Conservation (phyloP, 805 yeast species). For the Saturnispora sekii region DNA sequence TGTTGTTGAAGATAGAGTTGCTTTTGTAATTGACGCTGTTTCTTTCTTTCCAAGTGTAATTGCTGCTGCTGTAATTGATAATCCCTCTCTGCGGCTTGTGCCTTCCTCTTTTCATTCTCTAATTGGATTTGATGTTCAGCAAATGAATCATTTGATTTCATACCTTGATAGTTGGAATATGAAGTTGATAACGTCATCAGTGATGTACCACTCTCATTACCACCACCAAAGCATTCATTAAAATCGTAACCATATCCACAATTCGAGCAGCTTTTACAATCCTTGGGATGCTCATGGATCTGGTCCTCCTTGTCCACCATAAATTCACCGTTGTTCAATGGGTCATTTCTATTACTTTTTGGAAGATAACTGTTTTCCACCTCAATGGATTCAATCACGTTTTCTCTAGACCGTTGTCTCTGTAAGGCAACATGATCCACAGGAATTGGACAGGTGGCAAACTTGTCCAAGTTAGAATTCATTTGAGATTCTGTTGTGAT, state of each 20-base stretch:
- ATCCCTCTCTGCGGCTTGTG: constrained; percentile 4
- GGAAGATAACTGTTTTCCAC: constrained; percentile 24
- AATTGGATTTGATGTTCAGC: constrained; percentile 6
- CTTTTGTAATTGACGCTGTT: constrained; percentile 7
- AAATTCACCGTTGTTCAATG: constrained; percentile 6
- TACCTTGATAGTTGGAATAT: constrained; percentile 1
- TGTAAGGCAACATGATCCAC: constrained; percentile 27
- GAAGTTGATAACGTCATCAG: constrained; percentile 5
- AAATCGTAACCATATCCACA: constrained; percentile 21
- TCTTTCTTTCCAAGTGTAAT: constrained; percentile 7
- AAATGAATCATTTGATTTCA: neutral
- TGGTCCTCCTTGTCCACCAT: constrained; percentile 1
- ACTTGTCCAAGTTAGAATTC: constrained; percentile 5
- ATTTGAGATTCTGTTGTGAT: constrained; percentile 23
- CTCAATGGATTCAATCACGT: constrained; percentile 21
- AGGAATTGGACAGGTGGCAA: constrained; percentile 26
- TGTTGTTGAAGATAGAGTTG: constrained; percentile 5
- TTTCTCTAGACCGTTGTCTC: constrained; percentile 23
- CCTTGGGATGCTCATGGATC: constrained; percentile 8
- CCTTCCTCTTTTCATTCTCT: constrained; percentile 7
- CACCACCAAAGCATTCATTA: constrained; percentile 7
- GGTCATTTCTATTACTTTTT: constrained; percentile 11
- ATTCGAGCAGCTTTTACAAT: constrained; percentile 22
- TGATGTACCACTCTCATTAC: constrained; percentile 8
- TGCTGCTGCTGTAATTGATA: constrained; percentile 9